Base-by-base conservation (phyloP, 257 asterid species). In the Fraxinus pennsylvanica region DNA sequence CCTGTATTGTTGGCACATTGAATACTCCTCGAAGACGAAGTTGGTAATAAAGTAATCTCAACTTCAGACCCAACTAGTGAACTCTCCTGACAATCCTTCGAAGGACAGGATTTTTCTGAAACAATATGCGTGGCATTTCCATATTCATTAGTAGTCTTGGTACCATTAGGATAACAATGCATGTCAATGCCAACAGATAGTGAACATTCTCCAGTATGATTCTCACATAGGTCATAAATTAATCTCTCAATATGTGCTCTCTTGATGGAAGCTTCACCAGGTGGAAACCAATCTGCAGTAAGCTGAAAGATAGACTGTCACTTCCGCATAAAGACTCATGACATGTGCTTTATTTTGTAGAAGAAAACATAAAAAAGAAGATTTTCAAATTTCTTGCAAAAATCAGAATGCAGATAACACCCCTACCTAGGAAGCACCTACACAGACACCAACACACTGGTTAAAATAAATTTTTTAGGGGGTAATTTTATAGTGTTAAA, bases 251-350 rank as follows among this genome's bases (percentile, higher is more conserved):
- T 87, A 68, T 74, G 88, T 78, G 85, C 83, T 63, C 99, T 88
- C 82, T 93, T 95, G 71, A 89, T 57, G 21, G 92, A 93, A 83
- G 97, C 96, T 79, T 93, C 99, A 59, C 82, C 81, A 25, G 96
- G 87, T 32, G 91, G 96, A 80, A 95, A 95, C 99, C 99, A 95
- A 85, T 87, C 87, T 9, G 79, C 78, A 75, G 82, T 88, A 71
- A 90, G 96, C 96, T 89, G 96, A 54, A 87, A 86, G 76, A 47
- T 21, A 41, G 32, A 74, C 50, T 32, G 76, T 59, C 78, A 75
- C 33, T 77, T 71, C 35, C 57, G 41, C 69, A 68, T 80, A 21
- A 73, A 74, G 47, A 77, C 41, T 78, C 65, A 17, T 69, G 69
- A 73, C 22, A 81, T 27, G 61, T 5, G 15, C 10, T 54, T 45